phyloP scores from a whole-genome alignment of 2,329 filamentous ascomycete species.

The Ceratocystis diversiconidia region DNA sequence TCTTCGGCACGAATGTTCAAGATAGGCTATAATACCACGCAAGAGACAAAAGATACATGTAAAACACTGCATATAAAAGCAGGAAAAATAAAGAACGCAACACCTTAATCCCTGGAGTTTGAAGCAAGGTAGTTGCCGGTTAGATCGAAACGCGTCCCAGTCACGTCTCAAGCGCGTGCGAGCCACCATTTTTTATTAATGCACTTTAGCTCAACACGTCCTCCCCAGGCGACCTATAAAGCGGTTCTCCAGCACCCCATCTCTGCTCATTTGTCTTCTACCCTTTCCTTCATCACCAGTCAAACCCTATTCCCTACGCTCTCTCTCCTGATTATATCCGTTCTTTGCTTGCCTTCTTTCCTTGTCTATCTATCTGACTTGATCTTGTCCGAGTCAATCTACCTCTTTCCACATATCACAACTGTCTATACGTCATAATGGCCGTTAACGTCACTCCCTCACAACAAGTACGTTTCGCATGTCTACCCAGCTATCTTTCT shows the following conservation, averaged over 20 bases:
- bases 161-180: background rate
- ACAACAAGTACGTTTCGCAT: conserved; percentile 37
- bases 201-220: background rate
- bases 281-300: background rate
- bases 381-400: background rate
- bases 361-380: background rate
- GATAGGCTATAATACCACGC: background rate
- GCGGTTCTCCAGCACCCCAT: background rate
- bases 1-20: background rate
- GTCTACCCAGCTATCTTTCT: conserved; percentile 1
- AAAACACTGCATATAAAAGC: background rate
- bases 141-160: background rate
- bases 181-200: background rate
- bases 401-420: background rate
- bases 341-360: background rate
- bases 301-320: background rate
- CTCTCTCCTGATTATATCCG: background rate
- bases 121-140: background rate
- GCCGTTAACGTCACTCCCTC: conserved; percentile 53
- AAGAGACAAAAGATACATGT: background rate
- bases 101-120: background rate
- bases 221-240: background rate
- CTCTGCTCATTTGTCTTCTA: background rate
- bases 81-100: background rate
- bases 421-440: conserved; percentile 39